Evolutionary conservation across 2,329 filamentous ascomycete genomes (phyloP).

Genomic region (Ceratocystis eucalypticola): DNA sequence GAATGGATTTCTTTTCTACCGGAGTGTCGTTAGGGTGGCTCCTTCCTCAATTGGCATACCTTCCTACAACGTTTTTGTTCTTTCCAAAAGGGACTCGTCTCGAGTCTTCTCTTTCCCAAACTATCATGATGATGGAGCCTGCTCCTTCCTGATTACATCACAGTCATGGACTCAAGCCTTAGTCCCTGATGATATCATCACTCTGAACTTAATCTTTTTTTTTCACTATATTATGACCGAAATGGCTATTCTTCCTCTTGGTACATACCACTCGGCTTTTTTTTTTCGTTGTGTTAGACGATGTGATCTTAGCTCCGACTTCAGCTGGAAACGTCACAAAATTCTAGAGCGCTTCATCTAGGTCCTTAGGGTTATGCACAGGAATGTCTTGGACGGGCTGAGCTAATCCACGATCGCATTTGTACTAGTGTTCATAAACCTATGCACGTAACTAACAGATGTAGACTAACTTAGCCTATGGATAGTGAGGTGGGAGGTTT

Average conservation of each 20-base stretch:
- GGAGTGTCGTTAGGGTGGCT: background rate
- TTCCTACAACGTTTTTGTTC: background rate
- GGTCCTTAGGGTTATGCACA: background rate
- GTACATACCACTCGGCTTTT: too few species aligned
- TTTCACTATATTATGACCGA: too few species aligned
- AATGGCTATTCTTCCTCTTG: too few species aligned
- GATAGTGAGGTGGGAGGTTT: background rate
- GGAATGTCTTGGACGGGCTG: background rate
- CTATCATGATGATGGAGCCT: too few species aligned
- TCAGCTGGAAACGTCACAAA: too few species aligned
- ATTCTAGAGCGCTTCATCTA: too few species aligned
- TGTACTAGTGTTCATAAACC: constrained; percentile 1
- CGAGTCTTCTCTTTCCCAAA: background rate
- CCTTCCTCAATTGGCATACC: background rate
- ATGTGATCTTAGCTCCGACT: too few species aligned
- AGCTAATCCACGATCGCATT: background rate
- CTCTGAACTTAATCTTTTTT: too few species aligned
- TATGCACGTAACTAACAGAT: background rate
- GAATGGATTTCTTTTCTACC: background rate
- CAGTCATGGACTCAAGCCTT: too few species aligned
- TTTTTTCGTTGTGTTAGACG: too few species aligned
- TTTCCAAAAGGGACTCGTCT: background rate
- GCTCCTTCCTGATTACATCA: too few species aligned
- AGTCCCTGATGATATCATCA: too few species aligned
- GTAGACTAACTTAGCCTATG: background rate